Base-by-base conservation (phyloP, 495 filamentous ascomycete species). In the Oleoguttula mirabilis region DNA sequence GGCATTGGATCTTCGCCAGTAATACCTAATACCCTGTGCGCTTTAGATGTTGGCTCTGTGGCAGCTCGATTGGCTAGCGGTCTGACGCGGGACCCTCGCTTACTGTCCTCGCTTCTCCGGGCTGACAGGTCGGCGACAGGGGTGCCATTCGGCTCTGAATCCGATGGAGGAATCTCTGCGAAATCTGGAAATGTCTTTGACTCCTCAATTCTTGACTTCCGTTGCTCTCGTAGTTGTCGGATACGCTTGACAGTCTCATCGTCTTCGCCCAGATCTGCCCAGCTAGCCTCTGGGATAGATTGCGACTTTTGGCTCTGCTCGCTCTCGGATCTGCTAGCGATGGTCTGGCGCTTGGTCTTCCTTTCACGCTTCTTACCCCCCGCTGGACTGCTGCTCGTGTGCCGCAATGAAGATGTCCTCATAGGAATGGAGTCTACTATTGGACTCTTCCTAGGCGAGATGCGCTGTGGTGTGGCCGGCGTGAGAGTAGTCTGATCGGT, bases 1-100 rank as follows among this genome's bases (percentile, higher is more conserved):
- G 25, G 25, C n/a, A 7, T 28, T 28, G 25, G 37, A 15, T 4
- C 15, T 11, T 23, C 19, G 7, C 39, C 34, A 10, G 27, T 16
- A 14, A 62, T 51, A 10, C 59, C 59, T 10, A 62, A 47, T 15
- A 62, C 36, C 32, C 54, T 60, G 41, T 62, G 59, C 34, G 59
- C 57, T 39, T 60, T 62, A 1, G 48, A 45, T 10, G 50, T 32
- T 10, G 57, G 47, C 37, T 61, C 50, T 19, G 50, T 52, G 16
- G 36, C 33, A 40, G 52, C 37, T 20, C 46, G 41, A 27, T 32
- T 41, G 12, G 44, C 31, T n/a, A 31, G 12, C 12, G 43, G 36
- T 23, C 43, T 17, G 7, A 19, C 22, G 32, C 10, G 36, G 8
- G 24, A 16, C 11, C 25, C 41, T 31, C 45, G 27, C 23, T 40